A percentile compares a stretch with the other conserved stretches of the same genome.
Evolutionary conservation across 2,329 filamentous ascomycete genomes (phyloP).

Genomic region (Magnaporthiopsis incrustans): DNA sequence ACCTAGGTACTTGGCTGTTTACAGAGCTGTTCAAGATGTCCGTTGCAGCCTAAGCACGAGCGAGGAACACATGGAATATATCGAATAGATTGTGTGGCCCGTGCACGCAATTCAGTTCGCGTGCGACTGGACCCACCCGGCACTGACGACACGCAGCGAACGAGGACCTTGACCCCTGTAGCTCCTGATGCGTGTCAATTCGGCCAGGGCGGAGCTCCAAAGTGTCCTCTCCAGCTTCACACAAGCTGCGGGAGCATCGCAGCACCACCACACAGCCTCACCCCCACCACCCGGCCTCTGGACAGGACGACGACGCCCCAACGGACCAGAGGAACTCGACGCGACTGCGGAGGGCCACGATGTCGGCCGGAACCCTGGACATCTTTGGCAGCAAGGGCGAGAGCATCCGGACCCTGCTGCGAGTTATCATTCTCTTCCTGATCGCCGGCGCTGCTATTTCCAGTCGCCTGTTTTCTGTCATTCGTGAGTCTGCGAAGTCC

Average conservation of each 20-base stretch:
- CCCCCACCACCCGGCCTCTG: not conserved
- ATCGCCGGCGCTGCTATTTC: conserved; percentile 89
- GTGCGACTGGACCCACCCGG: conserved; percentile 1
- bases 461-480: conserved; percentile 95
- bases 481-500: conserved; percentile 57
- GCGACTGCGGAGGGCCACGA: conserved; percentile 24
- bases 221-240: conserved; percentile 16
- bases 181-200: conserved; percentile 3
- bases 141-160: conserved; percentile 1
- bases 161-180: conserved; percentile 1
- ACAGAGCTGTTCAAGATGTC: not conserved
- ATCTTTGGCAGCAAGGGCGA: conserved; percentile 65
- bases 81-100: not conserved
- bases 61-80: not conserved
- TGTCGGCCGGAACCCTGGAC: conserved; percentile 37
- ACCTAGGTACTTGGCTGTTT: too few relatives aligned
- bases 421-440: conserved; percentile 80
- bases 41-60: not conserved
- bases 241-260: not conserved
- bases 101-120: not conserved
- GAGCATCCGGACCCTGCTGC: conserved; percentile 76
- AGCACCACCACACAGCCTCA: conserved; percentile 3
- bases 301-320: not conserved
- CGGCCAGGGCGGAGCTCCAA: conserved; percentile 13
- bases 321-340: not conserved